Base-by-base conservation (phyloP, 352 stramenopile species). In the Hyaloperonospora arabidopsidis region DNA sequence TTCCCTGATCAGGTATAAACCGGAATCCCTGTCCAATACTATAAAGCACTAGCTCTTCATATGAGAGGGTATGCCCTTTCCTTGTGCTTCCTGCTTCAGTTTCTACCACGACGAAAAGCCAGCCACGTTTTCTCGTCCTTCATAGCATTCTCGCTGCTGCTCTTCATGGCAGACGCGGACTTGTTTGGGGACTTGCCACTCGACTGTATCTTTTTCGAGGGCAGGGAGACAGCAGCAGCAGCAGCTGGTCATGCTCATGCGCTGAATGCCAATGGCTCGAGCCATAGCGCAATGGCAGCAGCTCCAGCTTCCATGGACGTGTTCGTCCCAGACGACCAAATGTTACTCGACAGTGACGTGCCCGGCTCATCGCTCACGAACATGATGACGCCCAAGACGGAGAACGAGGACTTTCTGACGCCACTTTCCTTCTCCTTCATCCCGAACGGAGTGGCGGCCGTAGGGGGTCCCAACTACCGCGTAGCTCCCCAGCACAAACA, bases 401-500 rank as follows among this genome's bases (percentile, higher is more conserved):
- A 76, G 52, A 53, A 66, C 36, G 57, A 76, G n/a, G 70, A 82
- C 46, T 59, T 82, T 13, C 60, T 75, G 14, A 74, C 63, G 35
- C 67, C 72, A 15, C 67, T 75, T 19, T 53, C 23, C 34, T 72
- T 82, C 54, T 64, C 64, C 12, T 76, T 76, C 35, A 60, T 71
- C 40, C n/a, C 55, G 7, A 65, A 54, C 34, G 55, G 34, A 4
- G 32, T 39, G 12, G 23, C 55, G 18, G 12, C 55, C 11, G 40
- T 15, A 22, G 53, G 28, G 18, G 53, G 29, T 8, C 28, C 48
- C 12, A 63, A 57, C 40, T 84, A 81, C 56, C 70, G 61, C 45
- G 57, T 69, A 29, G 68, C 73, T 10, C 61, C 73, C 19, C 70
- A 81, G 54, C 70, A 84, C 55, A 74, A 74, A 47, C 73, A 84